Percentiles rank a stretch among this genome's conserved stretches.
phyloP scores from a whole-genome alignment of 176 grass and related monocot species.

The Oryza brachyantha region DNA sequence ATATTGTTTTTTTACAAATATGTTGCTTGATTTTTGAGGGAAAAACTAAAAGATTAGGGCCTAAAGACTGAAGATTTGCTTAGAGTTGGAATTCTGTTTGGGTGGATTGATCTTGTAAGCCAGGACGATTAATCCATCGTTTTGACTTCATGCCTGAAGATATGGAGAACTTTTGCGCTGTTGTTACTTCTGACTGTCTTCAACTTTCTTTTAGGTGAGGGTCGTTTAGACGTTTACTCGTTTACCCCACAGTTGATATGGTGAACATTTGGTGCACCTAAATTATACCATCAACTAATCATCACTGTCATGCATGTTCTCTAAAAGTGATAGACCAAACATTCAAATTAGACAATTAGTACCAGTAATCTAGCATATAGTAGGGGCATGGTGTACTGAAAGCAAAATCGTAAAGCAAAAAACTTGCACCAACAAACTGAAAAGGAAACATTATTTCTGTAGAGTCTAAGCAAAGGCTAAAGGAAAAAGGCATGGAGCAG shows the following conservation, averaged over 20 bases:
- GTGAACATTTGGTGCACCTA: conserved; percentile 31
- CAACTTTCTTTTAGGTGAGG: not conserved
- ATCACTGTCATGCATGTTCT: not conserved
- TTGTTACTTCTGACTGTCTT: not conserved
- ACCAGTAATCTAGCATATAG: too few relatives aligned
- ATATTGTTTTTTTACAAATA: too few relatives aligned
- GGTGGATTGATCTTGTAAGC: not conserved
- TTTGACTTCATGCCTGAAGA: not conserved
- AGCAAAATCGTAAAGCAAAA: not conserved
- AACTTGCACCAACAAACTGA: not conserved
- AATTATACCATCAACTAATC: conserved; percentile 4
- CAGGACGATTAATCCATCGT: not conserved
- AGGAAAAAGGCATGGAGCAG: not conserved
- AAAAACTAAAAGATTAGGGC: too few relatives aligned
- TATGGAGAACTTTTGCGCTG: not conserved
- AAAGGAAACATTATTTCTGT: not conserved
- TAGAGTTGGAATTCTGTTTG: not conserved
- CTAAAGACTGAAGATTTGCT: not conserved
- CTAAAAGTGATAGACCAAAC: not conserved
- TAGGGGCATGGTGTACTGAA: not conserved
- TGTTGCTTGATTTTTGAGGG: too few relatives aligned
- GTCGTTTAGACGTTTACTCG: not conserved
- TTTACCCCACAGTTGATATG: not conserved
- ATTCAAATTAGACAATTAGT: not conserved
- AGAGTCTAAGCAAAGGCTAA: conserved; percentile 35